phyloP scores from a whole-genome alignment of 2,329 filamentous ascomycete genomes.

The Xylaria sp. region DNA sequence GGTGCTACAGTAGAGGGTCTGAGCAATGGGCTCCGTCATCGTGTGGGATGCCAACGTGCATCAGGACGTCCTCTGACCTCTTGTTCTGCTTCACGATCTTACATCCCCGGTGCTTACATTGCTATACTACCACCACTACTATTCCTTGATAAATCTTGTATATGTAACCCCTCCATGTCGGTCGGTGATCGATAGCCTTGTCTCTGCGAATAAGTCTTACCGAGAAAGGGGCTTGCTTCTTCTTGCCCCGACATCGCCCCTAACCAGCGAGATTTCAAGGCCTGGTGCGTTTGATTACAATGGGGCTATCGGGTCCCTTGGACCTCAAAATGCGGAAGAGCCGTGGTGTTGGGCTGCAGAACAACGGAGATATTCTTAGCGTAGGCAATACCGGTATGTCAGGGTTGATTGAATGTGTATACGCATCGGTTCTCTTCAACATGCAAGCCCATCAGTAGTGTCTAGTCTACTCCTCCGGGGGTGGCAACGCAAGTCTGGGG shows the following conservation, averaged over 20 bases:
- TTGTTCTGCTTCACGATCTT: conserved; percentile 27
- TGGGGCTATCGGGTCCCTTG: conserved; percentile 21
- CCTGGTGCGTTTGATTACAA: conserved; percentile 23
- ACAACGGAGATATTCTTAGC: conserved; percentile 18
- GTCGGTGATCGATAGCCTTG: conserved; percentile 21
- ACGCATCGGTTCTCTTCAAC: conserved; percentile 1
- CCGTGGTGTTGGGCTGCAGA: conserved; percentile 16
- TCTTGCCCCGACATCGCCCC: conserved; percentile 11
- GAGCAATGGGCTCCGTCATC: conserved; percentile 22
- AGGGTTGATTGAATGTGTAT: neutral
- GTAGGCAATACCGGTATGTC: neutral
- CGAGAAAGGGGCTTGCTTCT: conserved; percentile 17
- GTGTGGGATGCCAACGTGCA: conserved; percentile 38
- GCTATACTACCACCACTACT: neutral
- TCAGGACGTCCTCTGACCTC: conserved; percentile 26
- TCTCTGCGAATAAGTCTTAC: neutral
- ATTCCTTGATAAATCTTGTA: conserved; percentile 13
- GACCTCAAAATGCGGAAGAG: conserved; percentile 15
- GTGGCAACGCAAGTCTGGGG: conserved; percentile 44
- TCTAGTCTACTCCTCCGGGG: conserved; percentile 16
- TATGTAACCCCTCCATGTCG: conserved; percentile 9
- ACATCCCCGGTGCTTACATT: conserved; percentile 22
- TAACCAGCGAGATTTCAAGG: conserved; percentile 10
- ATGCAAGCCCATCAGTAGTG: conserved; percentile 36
- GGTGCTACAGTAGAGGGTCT: conserved; percentile 28